Conservation (phyloP, 352 stramenopile species). For the Poterioochromonas sp. region DNA sequence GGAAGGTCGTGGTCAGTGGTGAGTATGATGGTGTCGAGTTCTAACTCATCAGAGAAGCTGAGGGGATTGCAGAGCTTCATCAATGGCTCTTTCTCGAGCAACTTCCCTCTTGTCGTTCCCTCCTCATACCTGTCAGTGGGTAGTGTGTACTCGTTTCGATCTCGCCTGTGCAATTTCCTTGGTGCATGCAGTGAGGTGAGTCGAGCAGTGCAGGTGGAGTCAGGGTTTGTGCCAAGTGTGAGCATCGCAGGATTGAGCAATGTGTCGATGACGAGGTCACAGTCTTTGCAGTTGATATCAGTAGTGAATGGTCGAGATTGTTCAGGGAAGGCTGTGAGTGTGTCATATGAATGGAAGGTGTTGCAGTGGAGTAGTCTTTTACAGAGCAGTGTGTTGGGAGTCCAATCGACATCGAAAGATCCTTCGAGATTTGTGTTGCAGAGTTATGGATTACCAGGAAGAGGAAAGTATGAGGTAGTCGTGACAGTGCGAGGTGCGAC, state of each 20-base stretch:
- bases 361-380: too few species aligned
- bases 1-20: constrained; percentile 20
- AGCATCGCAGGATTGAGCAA: background rate
- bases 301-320: background rate
- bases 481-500: too few species aligned
- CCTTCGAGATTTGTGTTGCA: background rate
- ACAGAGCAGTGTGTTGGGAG: too few species aligned
- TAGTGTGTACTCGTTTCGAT: background rate
- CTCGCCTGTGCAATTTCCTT: background rate
- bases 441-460: background rate
- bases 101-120: too few species aligned
- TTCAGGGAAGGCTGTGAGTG: too few species aligned
- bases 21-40: too few species aligned
- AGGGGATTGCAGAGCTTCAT: too few species aligned
- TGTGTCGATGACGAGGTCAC: background rate
- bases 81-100: too few species aligned
- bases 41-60: too few species aligned
- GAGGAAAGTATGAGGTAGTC: background rate
- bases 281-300: background rate
- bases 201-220: background rate
- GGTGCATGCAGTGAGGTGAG: background rate
- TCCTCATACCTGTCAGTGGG: background rate
- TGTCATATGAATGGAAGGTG: background rate
- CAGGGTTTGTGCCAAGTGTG: background rate
- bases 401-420: background rate